A percentile compares a stretch with the other conserved stretches of the same genome.
These are phyloP conservation scores for Sporothrix schenckii DNA, from an alignment of 2,329 filamentous ascomycete genomes.

Conservation along the genomic window DNA sequence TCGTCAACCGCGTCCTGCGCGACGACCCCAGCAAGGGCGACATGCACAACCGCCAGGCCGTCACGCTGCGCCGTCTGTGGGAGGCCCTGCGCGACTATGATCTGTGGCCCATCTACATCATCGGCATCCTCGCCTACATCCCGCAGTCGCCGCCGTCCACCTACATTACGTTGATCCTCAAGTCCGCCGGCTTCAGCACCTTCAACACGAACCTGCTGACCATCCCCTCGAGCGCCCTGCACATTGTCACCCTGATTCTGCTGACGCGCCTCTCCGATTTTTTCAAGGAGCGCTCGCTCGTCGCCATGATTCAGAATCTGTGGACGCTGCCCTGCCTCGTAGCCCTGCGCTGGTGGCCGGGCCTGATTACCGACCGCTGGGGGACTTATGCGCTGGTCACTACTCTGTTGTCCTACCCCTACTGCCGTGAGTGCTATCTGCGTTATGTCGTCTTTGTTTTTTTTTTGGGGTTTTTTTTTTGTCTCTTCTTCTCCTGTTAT, in stretches of 20 bases:
- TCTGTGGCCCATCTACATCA: slow-evolving; percentile 35
- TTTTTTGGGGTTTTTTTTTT: not conserved
- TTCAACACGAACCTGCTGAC: slow-evolving; percentile 35
- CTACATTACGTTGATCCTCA: slow-evolving; percentile 34
- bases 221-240: slow-evolving; percentile 45
- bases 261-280: slow-evolving; percentile 56
- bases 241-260: slow-evolving; percentile 56
- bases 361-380: slow-evolving; percentile 51
- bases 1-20: slow-evolving; percentile 59
- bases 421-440: slow-evolving; percentile 47
- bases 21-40: slow-evolving; percentile 62
- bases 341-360: slow-evolving; percentile 53
- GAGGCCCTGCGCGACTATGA: slow-evolving; percentile 33
- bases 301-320: slow-evolving; percentile 51
- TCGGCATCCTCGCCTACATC: slow-evolving; percentile 33
- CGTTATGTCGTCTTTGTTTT: not conserved
- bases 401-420: slow-evolving; percentile 57
- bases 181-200: slow-evolving; percentile 32
- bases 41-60: slow-evolving; percentile 61
- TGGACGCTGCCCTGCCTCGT: slow-evolving; percentile 61
- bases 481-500: not conserved
- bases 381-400: slow-evolving; percentile 55
- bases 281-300: slow-evolving; percentile 49
- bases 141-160: slow-evolving; percentile 27
- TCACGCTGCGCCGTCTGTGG: slow-evolving; percentile 47